Base-by-base conservation (phyloP, 2,329 filamentous ascomycete genomes). In the Ascochyta pisi region DNA sequence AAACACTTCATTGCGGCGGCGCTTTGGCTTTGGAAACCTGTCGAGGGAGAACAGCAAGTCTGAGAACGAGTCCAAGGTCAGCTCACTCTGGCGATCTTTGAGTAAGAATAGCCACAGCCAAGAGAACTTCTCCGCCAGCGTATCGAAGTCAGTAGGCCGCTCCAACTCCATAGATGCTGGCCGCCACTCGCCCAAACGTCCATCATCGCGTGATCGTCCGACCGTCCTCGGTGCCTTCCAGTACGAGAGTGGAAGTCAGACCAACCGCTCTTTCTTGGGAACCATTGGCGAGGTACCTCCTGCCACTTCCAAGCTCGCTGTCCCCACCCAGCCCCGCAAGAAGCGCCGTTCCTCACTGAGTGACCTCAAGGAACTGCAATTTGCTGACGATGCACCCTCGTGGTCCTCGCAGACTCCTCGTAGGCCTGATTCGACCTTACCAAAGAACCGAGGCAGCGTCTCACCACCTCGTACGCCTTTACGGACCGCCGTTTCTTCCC, bases 321-420 rank as follows among this genome's bases (percentile, higher is more conserved):
- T 56, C 5, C 53, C 53, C 15, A 38, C 35, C n/a, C 73, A 71
- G 64, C 73, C 73, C 51, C 71, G 73, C 58, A 93, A 88, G 78
- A 97, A 96, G 79, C 85, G 94, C 51, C 88, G 94, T 71, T 97
- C 93, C 77, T 97, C 93, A 24, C 79, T 98, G 38, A 96, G 93
- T 4, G 94, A 98, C 73, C 82, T 98, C 43, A 89, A 87, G 64
- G 83, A 80, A 52, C 79, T 91, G 16, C 87, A 94, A 77, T 82
- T 85, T 51, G 81, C 71, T 69, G 61, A 87, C 53, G 60, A 75
- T 60, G 65, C 69, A 34, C 73, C 74, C 43, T 65, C 65, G 58
- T 77, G 73, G 74, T 73, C 71, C 39, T 69, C 74, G 39, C 70
- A 76, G 66, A 74, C 73, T 63, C 73, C 74, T 59, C 69, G 65